phyloP scores from a whole-genome alignment of 2,329 filamentous ascomycete genomes.

The Parafenestella ontariensis region DNA sequence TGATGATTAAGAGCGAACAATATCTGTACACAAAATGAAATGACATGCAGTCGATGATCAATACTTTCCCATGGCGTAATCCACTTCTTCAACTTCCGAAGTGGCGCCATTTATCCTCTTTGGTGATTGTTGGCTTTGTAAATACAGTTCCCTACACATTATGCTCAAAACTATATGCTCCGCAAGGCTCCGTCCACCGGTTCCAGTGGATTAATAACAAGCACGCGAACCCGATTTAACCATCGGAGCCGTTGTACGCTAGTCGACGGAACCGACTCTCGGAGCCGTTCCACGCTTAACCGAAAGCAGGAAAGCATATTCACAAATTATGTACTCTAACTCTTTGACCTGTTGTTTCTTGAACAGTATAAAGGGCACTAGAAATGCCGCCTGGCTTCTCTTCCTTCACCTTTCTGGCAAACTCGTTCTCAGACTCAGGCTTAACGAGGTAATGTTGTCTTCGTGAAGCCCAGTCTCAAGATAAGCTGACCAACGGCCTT shows the following conservation, averaged over 20 bases:
- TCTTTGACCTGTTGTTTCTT: background rate
- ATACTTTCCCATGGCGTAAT: background rate
- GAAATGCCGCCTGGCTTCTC: background rate
- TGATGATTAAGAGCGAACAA: constrained; percentile 12
- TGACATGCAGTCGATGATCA: constrained; percentile 15
- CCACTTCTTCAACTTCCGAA: background rate
- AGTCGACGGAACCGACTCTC: background rate
- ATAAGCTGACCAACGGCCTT: background rate
- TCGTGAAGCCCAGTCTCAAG: background rate
- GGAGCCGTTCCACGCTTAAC: background rate
- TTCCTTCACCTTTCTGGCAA: background rate
- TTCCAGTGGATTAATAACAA: background rate
- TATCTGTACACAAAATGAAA: constrained; percentile 19
- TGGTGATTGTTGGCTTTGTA: no score
- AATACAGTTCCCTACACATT: background rate
- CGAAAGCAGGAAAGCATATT: background rate
- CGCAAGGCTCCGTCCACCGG: background rate
- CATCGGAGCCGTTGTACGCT: background rate
- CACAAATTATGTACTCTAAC: background rate
- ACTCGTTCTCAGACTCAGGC: background rate
- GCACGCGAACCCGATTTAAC: background rate
- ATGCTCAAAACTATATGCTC: background rate
- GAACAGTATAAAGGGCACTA: background rate
- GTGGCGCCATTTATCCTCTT: background rate
- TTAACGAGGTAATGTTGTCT: background rate